Evolutionary conservation across 2,329 filamentous ascomycete genomes (phyloP), one percentile per base, ranked within the genome.

Genomic region (Ophiostoma triangulosporum): DNA sequence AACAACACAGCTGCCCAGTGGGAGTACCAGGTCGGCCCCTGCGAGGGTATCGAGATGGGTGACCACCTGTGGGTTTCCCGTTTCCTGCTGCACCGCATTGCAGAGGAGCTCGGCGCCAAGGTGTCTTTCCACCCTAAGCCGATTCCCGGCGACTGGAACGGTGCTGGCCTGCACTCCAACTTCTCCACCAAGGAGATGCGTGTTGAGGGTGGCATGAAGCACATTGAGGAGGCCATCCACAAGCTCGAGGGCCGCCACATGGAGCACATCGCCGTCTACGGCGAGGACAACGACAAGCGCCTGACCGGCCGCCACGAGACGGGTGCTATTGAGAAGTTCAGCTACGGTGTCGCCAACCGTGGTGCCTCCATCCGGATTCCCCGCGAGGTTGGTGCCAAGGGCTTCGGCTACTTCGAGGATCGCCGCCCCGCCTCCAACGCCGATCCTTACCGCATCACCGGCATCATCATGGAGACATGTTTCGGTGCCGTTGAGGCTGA

Each of bases 61-160:
- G 93, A 98, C 70, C 84, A 97, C 67, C 88, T 98, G 64, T 97
- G 91, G 93, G 77, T 95, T 64, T 86, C 87, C 60, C 85, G 88
- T 60, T 94, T 89, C 80, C 77, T 94, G 63, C 85, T 94, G 60
- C 80, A 56, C 59, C 59, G 59, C 29, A 86, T 97, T 57, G 87
- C 91, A 52, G 93, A 98, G 70, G 91, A 97, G 66, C 96, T 96
- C 65, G 93, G 91, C 65, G 90, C 85, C 70, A 90, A 90, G 80
- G 90, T 97, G 60, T 94, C 91, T 36, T 84, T 96, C 69, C 81
- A 90, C 66, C 93, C 93, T 67, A 98, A 98, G 82, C 91, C 91
- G 61, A 90, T 97, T 61, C 81, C 83, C 56, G 91, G 91, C 65
- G 66, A 94, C 76, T 97, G 93, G 91, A 97, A 97, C 77, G 93